A percentile compares a stretch with the other conserved stretches of the same genome.
Conservation (phyloP, 441 rosid species). For the Erodium texanum region DNA sequence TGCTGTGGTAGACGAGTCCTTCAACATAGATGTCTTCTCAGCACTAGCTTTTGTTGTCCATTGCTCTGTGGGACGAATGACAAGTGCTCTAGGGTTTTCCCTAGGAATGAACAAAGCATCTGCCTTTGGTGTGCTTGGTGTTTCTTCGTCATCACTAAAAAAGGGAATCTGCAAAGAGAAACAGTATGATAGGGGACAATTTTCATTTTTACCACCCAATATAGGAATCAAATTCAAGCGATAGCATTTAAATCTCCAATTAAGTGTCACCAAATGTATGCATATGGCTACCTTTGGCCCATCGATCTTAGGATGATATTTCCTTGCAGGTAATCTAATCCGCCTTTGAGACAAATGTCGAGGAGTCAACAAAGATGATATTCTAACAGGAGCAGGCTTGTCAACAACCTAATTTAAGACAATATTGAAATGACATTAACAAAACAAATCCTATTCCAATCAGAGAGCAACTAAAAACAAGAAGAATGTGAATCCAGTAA, state of each 20-base stretch:
- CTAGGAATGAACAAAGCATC: slow-evolving; percentile 84
- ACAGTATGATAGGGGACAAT: slow-evolving; percentile 1
- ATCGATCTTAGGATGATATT: slow-evolving; percentile 65
- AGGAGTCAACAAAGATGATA: slow-evolving; percentile 74
- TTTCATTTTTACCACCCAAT: background rate
- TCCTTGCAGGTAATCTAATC: slow-evolving; percentile 68
- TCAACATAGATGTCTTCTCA: slow-evolving; percentile 40
- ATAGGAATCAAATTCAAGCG: background rate
- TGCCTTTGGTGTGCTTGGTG: slow-evolving; percentile 77
- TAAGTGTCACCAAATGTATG: background rate
- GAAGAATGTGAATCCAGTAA: too few species aligned
- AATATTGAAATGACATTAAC: background rate
- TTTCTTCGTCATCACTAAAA: slow-evolving; percentile 78
- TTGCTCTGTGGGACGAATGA: slow-evolving; percentile 59
- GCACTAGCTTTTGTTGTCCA: slow-evolving; percentile 45
- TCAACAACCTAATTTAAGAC: slow-evolving; percentile 50
- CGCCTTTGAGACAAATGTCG: slow-evolving; percentile 76
- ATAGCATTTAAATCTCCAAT: background rate
- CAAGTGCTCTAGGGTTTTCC: slow-evolving; percentile 87
- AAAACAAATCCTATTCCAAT: background rate
- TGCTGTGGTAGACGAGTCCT: slow-evolving; percentile 29
- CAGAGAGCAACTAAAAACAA: background rate
- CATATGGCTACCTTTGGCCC: slow-evolving; percentile 46
- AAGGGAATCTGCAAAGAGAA: slow-evolving; percentile 68
- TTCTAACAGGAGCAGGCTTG: slow-evolving; percentile 69